These are phyloP conservation scores for Coniferiporia weirii DNA, from an alignment of 1,284 basidiomycete genomes.

Conservation along the genomic window DNA sequence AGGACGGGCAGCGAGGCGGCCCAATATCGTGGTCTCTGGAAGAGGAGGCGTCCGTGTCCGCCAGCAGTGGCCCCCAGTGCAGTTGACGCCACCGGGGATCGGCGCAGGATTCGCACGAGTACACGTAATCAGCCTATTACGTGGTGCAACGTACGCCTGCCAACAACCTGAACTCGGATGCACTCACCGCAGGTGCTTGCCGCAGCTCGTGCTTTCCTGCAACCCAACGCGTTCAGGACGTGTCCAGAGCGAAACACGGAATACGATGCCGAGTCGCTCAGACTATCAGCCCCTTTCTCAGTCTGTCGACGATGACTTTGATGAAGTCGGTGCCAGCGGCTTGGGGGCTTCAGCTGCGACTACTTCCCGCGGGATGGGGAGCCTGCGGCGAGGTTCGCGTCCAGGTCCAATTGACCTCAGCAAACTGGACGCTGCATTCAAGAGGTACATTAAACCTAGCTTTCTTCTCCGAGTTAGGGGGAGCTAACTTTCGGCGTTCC, in stretches of 20 bases:
- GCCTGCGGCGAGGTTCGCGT: conserved; percentile 42
- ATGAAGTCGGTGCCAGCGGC: conserved; percentile 24
- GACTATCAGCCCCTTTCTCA: conserved; percentile 69
- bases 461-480: neutral
- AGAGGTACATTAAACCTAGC: conserved; percentile 40
- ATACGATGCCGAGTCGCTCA: conserved; percentile 44
- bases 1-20: neutral
- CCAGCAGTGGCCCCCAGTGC: too few relatives aligned
- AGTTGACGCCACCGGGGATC: too few relatives aligned
- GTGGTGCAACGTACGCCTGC: neutral
- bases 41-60: neutral
- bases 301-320: conserved; percentile 50
- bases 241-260: neutral
- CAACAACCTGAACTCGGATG: neutral
- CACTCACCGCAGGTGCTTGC: too few relatives aligned
- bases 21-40: neutral
- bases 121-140: neutral
- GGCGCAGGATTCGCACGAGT: neutral
- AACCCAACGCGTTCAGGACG: neutral
- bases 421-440: conserved; percentile 77
- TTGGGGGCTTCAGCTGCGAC: conserved; percentile 32
- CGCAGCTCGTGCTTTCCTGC: too few relatives aligned
- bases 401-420: conserved; percentile 68
- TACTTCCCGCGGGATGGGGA: conserved; percentile 31
- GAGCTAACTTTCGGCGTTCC: neutral